phyloP scores from a whole-genome alignment of 768 basidiomycete species.

The Rossbeevera mucosa region DNA sequence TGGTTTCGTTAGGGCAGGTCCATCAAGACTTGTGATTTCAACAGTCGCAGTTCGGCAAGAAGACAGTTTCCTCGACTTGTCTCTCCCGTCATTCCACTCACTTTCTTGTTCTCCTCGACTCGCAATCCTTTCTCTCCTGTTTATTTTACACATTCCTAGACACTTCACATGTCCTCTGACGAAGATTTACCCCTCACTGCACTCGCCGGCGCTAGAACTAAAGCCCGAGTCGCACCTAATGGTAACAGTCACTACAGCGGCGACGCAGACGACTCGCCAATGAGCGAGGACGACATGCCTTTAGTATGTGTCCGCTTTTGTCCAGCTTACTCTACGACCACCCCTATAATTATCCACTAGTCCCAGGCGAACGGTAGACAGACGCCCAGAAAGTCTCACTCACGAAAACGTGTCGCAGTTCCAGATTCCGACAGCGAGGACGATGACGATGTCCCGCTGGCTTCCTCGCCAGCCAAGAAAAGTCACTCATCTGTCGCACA shows the following conservation, averaged over 20 bases:
- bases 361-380: slow-evolving; percentile 54
- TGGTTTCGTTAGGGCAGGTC: slow-evolving; percentile 54
- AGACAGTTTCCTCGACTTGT: slow-evolving; percentile 27
- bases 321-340: slow-evolving; percentile 1
- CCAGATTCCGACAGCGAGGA: slow-evolving; percentile 60
- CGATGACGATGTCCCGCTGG: slow-evolving; percentile 62
- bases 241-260: slow-evolving; percentile 38
- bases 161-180: slow-evolving; percentile 50
- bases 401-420: slow-evolving; percentile 52
- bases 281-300: slow-evolving; percentile 72
- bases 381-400: slow-evolving; percentile 27
- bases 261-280: slow-evolving; percentile 40
- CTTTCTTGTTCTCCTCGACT: slow-evolving; percentile 21
- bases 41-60: slow-evolving; percentile 18
- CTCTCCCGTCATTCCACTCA: slow-evolving; percentile 18
- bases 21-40: slow-evolving; percentile 38
- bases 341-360: slow-evolving; percentile 33
- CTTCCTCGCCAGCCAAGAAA: slow-evolving; percentile 65
- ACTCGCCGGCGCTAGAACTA: slow-evolving; percentile 38
- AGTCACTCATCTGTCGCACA: slow-evolving; percentile 35
- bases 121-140: slow-evolving; percentile 22
- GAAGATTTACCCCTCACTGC: slow-evolving; percentile 50
- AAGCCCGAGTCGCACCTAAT: slow-evolving; percentile 43
- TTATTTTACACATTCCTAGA: slow-evolving; percentile 14
- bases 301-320: slow-evolving; percentile 45